Base-by-base conservation (phyloP, 148 eudicot genomes). In the Heliosperma pusillum region DNA sequence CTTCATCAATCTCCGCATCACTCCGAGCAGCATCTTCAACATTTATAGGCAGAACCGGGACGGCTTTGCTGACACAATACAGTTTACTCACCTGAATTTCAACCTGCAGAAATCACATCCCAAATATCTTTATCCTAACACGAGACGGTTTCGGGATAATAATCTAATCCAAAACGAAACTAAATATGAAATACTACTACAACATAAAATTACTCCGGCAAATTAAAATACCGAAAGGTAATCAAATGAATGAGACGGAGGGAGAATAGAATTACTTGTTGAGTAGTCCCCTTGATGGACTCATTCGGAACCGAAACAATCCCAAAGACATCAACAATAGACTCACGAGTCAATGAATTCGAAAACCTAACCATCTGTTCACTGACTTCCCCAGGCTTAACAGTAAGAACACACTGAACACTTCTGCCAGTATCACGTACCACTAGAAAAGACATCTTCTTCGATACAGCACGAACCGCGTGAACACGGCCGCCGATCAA, bases 21-120 rank as follows among this genome's bases (percentile, higher is more conserved):
- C 98, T 88, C 13, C 96, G 87, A 61, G 97, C 90, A 69, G 97
- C 98, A 80, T 94, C 98, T 74, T 91, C 98, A 19, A 94, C 83
- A 69, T 83, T 90, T 10, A 94, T 83, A 36, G 98, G 98, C 50
- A 94, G 83, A 20, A 83, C 63, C 3, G 91, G 81, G 45, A 75
- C 55, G 52, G 97, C 93, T 85, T 80, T 83, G 84, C 78, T 85
- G 56, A 94, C 61, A 71, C 88, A 86, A 59, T 88, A 83, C 24
- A 94, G 45, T 64, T 87, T 91, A 22, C 75, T 84, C 52, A 91
- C 93, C 74, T 88, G 95, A 77, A 91, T 83, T 79, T 94, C 98
- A 73, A 94, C 98, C 98, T 94, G 79, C 73, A 76, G 26, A 74
- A 70, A 60, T 26, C 20, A 29, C 50, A 12, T 10, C 10, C 30